Conservation (phyloP, 768 basidiomycete species). For the Agaricus sinodeliciosus region DNA sequence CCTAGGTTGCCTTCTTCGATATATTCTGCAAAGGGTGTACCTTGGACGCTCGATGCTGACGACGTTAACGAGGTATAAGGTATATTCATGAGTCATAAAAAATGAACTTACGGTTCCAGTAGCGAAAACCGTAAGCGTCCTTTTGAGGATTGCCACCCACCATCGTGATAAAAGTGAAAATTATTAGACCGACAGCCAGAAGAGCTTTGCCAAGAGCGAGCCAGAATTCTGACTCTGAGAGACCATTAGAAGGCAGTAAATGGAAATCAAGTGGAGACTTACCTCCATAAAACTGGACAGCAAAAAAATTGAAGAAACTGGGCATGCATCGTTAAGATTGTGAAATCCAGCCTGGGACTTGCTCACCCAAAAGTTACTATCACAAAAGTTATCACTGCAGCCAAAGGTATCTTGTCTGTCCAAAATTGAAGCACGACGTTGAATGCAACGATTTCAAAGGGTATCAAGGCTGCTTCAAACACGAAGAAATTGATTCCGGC, state of each 20-base stretch:
- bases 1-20: slow-evolving; percentile 46
- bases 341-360: background rate
- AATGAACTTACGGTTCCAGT: slow-evolving; percentile 37
- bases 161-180: slow-evolving; percentile 55
- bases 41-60: slow-evolving; percentile 35
- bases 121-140: slow-evolving; percentile 49
- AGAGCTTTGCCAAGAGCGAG: slow-evolving; percentile 44
- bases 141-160: slow-evolving; percentile 51
- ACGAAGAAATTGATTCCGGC: slow-evolving; percentile 56
- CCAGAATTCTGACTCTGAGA: slow-evolving; percentile 50
- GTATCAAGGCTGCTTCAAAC: slow-evolving; percentile 36
- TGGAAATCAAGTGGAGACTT: slow-evolving; percentile 4
- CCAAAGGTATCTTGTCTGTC: slow-evolving; percentile 43
- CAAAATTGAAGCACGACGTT: slow-evolving; percentile 47
- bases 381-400: slow-evolving; percentile 39
- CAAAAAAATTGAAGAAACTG: slow-evolving; percentile 40
- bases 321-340: background rate
- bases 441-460: slow-evolving; percentile 50
- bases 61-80: background rate
- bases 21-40: slow-evolving; percentile 53
- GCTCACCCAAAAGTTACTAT: slow-evolving; percentile 35
- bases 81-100: background rate
- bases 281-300: slow-evolving; percentile 46
- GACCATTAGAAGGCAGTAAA: background rate
- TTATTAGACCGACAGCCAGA: slow-evolving; percentile 39